These are phyloP conservation scores for Ustilaginoidea virens DNA, from an alignment of 2,329 filamentous ascomycete genomes.

Conservation along the genomic window DNA sequence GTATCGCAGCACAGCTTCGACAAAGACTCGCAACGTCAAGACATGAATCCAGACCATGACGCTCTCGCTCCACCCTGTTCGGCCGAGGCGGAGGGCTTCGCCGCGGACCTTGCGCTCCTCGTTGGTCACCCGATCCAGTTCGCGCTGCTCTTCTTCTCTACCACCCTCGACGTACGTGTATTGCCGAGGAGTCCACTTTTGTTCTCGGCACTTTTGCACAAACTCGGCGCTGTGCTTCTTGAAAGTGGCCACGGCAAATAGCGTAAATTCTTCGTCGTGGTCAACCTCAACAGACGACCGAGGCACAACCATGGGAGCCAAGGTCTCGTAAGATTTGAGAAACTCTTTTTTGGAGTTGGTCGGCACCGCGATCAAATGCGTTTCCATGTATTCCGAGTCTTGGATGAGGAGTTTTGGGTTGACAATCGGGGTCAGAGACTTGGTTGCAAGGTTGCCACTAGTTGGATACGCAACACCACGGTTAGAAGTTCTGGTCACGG, in stretches of 20 bases:
- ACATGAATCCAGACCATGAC: constrained; percentile 96
- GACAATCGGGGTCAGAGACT: constrained; percentile 81
- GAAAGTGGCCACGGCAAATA: constrained; percentile 83
- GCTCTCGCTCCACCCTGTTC: constrained; percentile 90
- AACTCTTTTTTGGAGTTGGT: constrained; percentile 73
- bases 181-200: constrained; percentile 87
- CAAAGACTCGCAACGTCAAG: constrained; percentile 80
- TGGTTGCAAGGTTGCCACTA: constrained; percentile 85
- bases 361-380: constrained; percentile 83
- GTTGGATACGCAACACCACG: not conserved
- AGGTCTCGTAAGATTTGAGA: constrained; percentile 72
- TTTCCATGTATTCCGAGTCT: constrained; percentile 93
- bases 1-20: constrained; percentile 94
- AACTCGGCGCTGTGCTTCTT: constrained; percentile 85
- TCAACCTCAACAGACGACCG: constrained; percentile 69
- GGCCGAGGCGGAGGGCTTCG: constrained; percentile 70
- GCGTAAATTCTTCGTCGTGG: constrained; percentile 74
- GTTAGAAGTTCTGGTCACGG: not conserved
- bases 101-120: constrained; percentile 90
- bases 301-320: constrained; percentile 84
- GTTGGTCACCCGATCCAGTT: constrained; percentile 65
- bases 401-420: constrained; percentile 66
- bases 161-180: constrained; percentile 88
- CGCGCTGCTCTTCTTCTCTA: constrained; percentile 73
- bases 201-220: constrained; percentile 78